A percentile compares a stretch with the other conserved stretches of the same genome.
These are phyloP conservation scores for Verticillium albo-atrum DNA, from an alignment of 2,329 filamentous ascomycete genomes.

Conservation along the genomic window DNA sequence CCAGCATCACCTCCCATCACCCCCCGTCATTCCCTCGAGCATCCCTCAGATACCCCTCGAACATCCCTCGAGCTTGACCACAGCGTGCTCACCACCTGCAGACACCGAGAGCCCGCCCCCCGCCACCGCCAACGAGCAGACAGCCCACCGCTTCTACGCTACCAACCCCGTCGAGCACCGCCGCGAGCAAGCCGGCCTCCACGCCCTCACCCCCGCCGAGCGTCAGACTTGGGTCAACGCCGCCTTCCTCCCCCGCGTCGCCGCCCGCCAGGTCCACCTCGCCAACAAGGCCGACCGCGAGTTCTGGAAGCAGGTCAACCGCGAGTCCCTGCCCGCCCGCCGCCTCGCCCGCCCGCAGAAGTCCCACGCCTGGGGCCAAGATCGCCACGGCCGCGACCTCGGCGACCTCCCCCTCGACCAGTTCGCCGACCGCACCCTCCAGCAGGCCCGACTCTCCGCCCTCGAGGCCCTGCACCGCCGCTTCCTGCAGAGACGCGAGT, in stretches of 20 bases:
- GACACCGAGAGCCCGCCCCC: slow-evolving; percentile 16
- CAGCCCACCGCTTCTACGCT: slow-evolving; percentile 41
- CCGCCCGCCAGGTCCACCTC: slow-evolving; percentile 26
- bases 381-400: slow-evolving; percentile 44
- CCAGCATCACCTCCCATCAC: not conserved
- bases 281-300: slow-evolving; percentile 49
- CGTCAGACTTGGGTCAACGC: slow-evolving; percentile 43
- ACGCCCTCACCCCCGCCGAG: slow-evolving; percentile 41
- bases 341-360: slow-evolving; percentile 23
- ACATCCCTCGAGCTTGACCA: not conserved
- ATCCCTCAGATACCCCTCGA: not conserved
- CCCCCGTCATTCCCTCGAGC: not conserved
- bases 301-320: slow-evolving; percentile 53
- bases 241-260: slow-evolving; percentile 38
- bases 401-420: slow-evolving; percentile 42
- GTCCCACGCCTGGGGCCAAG: slow-evolving; percentile 43
- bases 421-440: slow-evolving; percentile 36
- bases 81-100: slow-evolving; percentile 25
- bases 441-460: slow-evolving; percentile 36
- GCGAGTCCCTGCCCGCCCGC: slow-evolving; percentile 46
- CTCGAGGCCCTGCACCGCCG: slow-evolving; percentile 38
- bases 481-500: slow-evolving; percentile 35
- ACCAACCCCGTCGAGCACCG: slow-evolving; percentile 45
- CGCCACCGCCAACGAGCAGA: slow-evolving; percentile 44
- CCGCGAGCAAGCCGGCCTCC: slow-evolving; percentile 37